These are phyloP conservation scores for Artemisia princeps DNA, from an alignment of 140 eudicot genomes.

Conservation along the genomic window DNA sequence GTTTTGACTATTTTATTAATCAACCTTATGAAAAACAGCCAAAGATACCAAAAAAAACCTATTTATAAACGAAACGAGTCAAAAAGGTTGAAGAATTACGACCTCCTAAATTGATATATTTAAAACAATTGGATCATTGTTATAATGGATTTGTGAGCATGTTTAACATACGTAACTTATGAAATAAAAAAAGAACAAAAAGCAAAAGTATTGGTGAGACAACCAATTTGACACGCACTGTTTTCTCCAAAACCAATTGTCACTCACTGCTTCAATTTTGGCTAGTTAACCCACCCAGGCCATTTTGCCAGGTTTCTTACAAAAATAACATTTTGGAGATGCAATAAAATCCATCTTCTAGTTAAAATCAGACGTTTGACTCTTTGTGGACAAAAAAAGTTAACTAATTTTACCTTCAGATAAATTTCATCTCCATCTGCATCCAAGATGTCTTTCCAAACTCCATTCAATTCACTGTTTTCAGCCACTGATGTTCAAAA, in stretches of 20 bases:
- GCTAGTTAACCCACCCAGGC: no score
- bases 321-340: no score
- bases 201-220: no score
- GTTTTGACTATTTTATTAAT: neutral
- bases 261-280: no score
- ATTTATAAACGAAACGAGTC: neutral
- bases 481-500: conserved; percentile 62
- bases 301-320: no score
- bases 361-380: conserved; percentile 4
- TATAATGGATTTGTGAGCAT: neutral
- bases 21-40: no score
- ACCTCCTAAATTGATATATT: neutral
- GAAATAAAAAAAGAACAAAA: neutral
- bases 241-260: no score
- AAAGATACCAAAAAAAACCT: neutral
- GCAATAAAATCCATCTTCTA: no score
- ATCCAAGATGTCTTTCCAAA: conserved; percentile 91
- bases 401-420: conserved; percentile 54
- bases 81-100: neutral
- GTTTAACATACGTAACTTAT: neutral
- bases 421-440: conserved; percentile 98
- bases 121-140: neutral
- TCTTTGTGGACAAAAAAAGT: neutral
- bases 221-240: no score
- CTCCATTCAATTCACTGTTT: conserved; percentile 76